phyloP scores from a whole-genome alignment of 495 filamentous ascomycete genomes.

The Articulospora tetracladia region DNA sequence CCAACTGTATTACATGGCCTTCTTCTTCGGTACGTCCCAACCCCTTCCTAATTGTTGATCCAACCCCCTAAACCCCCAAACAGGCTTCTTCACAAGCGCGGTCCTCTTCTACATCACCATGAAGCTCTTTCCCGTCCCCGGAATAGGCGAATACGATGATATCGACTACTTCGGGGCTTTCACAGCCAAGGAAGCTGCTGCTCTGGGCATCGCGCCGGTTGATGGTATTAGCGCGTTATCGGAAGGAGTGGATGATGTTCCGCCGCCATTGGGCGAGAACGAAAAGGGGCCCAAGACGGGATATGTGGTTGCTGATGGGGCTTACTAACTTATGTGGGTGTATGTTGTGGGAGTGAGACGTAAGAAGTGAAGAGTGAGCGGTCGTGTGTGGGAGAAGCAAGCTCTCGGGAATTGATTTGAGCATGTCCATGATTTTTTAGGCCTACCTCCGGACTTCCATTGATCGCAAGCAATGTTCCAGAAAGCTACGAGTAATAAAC shows the following conservation, averaged over 20 bases:
- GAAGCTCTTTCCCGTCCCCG: constrained; percentile 27
- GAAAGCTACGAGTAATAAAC: too few relatives aligned
- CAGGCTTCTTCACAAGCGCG: constrained; percentile 33
- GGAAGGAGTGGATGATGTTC: background rate
- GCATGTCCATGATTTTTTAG: too few relatives aligned
- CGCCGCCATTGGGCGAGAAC: background rate
- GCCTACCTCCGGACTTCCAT: too few relatives aligned
- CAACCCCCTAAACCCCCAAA: background rate
- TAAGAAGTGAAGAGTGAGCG: too few relatives aligned
- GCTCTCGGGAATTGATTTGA: too few relatives aligned
- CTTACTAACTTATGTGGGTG: background rate
- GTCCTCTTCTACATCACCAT: constrained; percentile 29
- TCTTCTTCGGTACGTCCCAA: constrained; percentile 31
- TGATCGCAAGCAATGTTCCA: too few relatives aligned
- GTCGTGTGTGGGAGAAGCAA: too few relatives aligned
- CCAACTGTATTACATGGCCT: constrained; percentile 35
- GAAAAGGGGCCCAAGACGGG: background rate
- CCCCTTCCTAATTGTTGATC: background rate
- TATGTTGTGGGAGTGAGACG: too few relatives aligned
- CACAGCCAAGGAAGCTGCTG: constrained; percentile 28
- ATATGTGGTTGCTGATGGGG: background rate
- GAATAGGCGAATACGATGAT: constrained; percentile 24
- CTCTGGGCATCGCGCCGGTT: constrained; percentile 24
- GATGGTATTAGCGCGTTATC: background rate
- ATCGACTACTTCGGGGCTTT: constrained; percentile 32